Conservation (phyloP, 371 early-diverging fungal species). For the Dichotomocladium elegans region DNA sequence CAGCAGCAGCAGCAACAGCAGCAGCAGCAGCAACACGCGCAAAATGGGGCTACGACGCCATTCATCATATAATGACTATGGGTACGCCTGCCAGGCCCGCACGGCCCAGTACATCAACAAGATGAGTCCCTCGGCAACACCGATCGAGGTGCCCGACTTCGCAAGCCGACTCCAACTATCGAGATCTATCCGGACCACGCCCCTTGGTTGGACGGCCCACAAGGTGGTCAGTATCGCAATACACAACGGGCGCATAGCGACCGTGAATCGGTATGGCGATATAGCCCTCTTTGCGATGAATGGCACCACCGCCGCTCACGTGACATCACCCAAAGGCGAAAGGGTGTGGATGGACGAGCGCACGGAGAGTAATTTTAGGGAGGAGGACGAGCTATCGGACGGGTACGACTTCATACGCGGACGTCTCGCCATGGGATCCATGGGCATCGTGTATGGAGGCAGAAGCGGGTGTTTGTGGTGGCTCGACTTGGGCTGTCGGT, state of each 20-base stretch:
- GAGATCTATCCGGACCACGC: slow-evolving; percentile 33
- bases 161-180: slow-evolving; percentile 13
- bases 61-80: slow-evolving; percentile 43
- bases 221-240: slow-evolving; percentile 29
- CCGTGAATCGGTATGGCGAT: slow-evolving; percentile 37
- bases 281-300: slow-evolving; percentile 38
- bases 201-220: slow-evolving; percentile 22
- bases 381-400: slow-evolving; percentile 41
- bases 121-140: neutral
- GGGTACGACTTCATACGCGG: slow-evolving; percentile 40
- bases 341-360: slow-evolving; percentile 29
- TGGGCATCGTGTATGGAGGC: slow-evolving; percentile 40
- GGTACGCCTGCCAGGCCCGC: slow-evolving; percentile 38
- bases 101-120: slow-evolving; percentile 38
- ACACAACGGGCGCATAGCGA: slow-evolving; percentile 27
- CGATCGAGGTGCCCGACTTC: slow-evolving; percentile 16
- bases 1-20: neutral
- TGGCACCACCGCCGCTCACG: slow-evolving; percentile 36
- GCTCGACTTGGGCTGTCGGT: slow-evolving; percentile 38
- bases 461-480: slow-evolving; percentile 38
- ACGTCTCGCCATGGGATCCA: slow-evolving; percentile 31
- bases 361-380: slow-evolving; percentile 10
- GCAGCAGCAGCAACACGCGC: slow-evolving; percentile 13
- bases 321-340: slow-evolving; percentile 7
- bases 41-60: slow-evolving; percentile 13